Evolutionary conservation across 192 early-diverging fungal species (phyloP), one percentile per base, ranked within the genome.

Genomic region (Entomortierella beljakovae): DNA sequence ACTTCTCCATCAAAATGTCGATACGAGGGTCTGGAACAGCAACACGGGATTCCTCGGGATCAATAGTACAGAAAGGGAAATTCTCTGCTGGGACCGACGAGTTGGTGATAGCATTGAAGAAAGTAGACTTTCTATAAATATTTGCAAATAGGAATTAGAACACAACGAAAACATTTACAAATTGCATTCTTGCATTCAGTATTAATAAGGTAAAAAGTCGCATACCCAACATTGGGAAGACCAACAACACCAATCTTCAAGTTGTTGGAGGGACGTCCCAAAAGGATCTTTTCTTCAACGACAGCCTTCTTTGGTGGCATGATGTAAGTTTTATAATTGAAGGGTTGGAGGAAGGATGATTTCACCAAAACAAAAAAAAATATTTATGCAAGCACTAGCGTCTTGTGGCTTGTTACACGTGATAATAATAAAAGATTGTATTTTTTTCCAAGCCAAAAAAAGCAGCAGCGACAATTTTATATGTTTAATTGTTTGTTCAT

Each of bases 61-160:
- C 96, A 76, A 94, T 96, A 33, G 95, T 98, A 84, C 95, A 97
- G 90, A 99, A 99, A 62, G 98, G 98, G 81, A 95, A 98, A 89
- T 98, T 99, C 77, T 96, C 96, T 49, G 96, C 91, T 25, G 89
- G 82, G 15, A 84, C 90, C 25, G 86, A 71, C 46, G 86, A 89
- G 71, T 86, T 91, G 59, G 91, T 92, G 64, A 95, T 87, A 37
- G 91, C 93, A 80, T 95, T 94, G 85, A 95, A 94, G 72, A 94
- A 90, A 34, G 92, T 90, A n/a, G 91, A 94, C 82, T 95, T 93
- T 66, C 89, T 86, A 64, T 69, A 58, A n/a, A 46, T 5, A 23
- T 48, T 1, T 35, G 28, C 2, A 11, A 25, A 34, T 26, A 63
- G 18, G 25, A 55, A n/a, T 11, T 6, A 48, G 52, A 37, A 2